Percentiles rank a stretch among this genome's conserved stretches.
Conservation (phyloP, 2,329 filamentous ascomycete species). For the Ascochyta fabae region DNA sequence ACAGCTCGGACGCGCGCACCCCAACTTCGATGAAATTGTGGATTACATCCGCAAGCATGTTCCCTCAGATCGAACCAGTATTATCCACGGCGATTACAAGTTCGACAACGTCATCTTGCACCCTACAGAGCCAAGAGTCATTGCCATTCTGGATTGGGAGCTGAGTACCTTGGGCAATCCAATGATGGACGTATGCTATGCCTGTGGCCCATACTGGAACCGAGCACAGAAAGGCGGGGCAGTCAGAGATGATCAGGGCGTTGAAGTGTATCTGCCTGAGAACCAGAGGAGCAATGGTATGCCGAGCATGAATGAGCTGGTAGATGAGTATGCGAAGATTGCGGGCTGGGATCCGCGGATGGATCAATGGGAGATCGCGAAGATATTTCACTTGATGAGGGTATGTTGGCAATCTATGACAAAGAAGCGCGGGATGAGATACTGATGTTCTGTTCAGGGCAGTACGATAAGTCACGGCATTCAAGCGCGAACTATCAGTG, state of each 20-base stretch:
- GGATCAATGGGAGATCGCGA: constrained; percentile 45
- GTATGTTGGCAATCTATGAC: constrained; percentile 19
- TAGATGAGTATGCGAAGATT: constrained; percentile 69
- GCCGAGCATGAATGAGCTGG: constrained; percentile 63
- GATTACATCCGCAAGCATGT: constrained; percentile 70
- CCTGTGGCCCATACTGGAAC: constrained; percentile 61
- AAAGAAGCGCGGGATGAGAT: not conserved
- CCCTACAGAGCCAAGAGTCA: constrained; percentile 81
- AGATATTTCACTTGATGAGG: constrained; percentile 46
- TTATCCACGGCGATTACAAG: constrained; percentile 96
- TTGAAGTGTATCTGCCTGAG: constrained; percentile 35
- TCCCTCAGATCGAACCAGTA: constrained; percentile 76
- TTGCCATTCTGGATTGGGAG: constrained; percentile 96
- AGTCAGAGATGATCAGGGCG: constrained; percentile 49
- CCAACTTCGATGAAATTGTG: constrained; percentile 80
- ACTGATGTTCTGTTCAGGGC: constrained; percentile 26
- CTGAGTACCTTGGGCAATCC: constrained; percentile 96
- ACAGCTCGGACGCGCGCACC: constrained; percentile 73
- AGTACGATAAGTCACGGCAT: constrained; percentile 46
- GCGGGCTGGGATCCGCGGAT: constrained; percentile 72
- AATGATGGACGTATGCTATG: constrained; percentile 84
- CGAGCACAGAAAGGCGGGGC: constrained; percentile 30
- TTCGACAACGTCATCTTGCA: constrained; percentile 72
- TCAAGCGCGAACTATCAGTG: constrained; percentile 45
- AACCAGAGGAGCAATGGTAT: constrained; percentile 65